Percentiles rank a stretch among this genome's conserved stretches.
Conservation (phyloP, 345 rosid genomes). For the Raphanus raphanistrum region DNA sequence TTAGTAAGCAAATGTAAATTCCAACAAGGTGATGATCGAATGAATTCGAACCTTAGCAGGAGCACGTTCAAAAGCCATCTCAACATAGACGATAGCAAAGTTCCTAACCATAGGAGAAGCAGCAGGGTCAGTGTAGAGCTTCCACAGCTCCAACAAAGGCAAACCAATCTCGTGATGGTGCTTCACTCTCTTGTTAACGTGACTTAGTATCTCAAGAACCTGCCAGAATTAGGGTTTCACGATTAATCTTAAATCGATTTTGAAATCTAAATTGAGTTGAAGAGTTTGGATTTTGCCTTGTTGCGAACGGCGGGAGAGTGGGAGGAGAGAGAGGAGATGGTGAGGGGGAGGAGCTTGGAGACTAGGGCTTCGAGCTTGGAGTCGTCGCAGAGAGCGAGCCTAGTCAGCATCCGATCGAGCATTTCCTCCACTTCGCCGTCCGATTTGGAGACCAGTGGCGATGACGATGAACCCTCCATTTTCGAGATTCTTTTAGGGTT, state of each 20-base stretch:
- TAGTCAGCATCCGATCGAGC: constrained; percentile 92
- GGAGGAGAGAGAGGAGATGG: constrained; percentile 76
- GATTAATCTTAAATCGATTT: background rate
- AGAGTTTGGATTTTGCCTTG: constrained; percentile 52
- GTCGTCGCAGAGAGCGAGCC: constrained; percentile 88
- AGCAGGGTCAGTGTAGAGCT: constrained; percentile 55
- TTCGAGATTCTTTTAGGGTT: background rate
- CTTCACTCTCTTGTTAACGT: constrained; percentile 94
- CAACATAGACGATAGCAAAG: constrained; percentile 84
- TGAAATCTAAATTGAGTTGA: constrained; percentile 15
- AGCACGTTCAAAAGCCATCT: constrained; percentile 90
- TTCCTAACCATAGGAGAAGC: constrained; percentile 76
- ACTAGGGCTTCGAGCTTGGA: constrained; percentile 71
- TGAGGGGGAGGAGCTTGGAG: constrained; percentile 74
- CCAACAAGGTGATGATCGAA: background rate
- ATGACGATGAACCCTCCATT: constrained; percentile 54
- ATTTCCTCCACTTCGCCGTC: constrained; percentile 76
- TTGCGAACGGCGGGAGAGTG: constrained; percentile 63
- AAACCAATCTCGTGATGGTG: constrained; percentile 74
- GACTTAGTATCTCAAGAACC: constrained; percentile 97
- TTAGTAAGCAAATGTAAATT: background rate
- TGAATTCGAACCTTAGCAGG: constrained; percentile 48
- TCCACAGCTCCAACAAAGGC: constrained; percentile 75
- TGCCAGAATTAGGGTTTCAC: constrained; percentile 27
- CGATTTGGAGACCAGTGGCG: constrained; percentile 42